phyloP scores from a whole-genome alignment of 139 green algal genomes.

The Parachlorella kessleri region DNA sequence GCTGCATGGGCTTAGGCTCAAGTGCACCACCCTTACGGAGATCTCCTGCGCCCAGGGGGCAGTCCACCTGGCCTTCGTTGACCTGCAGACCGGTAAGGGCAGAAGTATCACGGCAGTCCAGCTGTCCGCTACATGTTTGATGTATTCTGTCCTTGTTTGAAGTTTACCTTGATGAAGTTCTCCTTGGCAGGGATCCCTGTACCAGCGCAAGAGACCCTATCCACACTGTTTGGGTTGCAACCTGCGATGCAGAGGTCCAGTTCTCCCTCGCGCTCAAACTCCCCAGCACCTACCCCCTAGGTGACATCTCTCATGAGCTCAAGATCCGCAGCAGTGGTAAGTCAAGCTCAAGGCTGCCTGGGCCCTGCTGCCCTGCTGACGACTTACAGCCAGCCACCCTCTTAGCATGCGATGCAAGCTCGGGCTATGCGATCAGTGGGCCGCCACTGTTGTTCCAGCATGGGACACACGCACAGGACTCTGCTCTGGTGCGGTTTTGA shows the following conservation, averaged over 20 bases:
- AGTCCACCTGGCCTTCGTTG: neutral
- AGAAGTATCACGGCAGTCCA: neutral
- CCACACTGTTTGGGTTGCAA: too few species aligned
- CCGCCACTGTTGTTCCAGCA: too few species aligned
- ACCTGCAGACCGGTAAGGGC: neutral
- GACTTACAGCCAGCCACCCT: too few species aligned
- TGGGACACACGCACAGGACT: too few species aligned
- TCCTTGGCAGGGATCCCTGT: too few species aligned
- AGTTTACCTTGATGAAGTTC: too few species aligned
- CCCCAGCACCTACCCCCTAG: conserved; percentile 22
- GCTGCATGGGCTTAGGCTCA: neutral
- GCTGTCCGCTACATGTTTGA: neutral
- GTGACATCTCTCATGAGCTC: neutral
- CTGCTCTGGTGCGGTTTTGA: too few species aligned
- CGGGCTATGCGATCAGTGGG: neutral
- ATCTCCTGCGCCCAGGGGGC: neutral
- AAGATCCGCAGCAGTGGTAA: conserved; percentile 24
- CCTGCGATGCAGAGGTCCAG: conserved; percentile 30
- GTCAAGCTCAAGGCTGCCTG: neutral
- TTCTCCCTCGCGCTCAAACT: conserved; percentile 19
- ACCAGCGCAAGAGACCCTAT: too few species aligned
- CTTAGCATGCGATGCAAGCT: too few species aligned
- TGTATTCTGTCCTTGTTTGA: too few species aligned
- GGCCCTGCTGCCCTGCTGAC: neutral
- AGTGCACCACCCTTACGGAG: neutral